Evolutionary conservation across 805 yeast genomes (phyloP).

Genomic region (Suhomyces vadensis): DNA sequence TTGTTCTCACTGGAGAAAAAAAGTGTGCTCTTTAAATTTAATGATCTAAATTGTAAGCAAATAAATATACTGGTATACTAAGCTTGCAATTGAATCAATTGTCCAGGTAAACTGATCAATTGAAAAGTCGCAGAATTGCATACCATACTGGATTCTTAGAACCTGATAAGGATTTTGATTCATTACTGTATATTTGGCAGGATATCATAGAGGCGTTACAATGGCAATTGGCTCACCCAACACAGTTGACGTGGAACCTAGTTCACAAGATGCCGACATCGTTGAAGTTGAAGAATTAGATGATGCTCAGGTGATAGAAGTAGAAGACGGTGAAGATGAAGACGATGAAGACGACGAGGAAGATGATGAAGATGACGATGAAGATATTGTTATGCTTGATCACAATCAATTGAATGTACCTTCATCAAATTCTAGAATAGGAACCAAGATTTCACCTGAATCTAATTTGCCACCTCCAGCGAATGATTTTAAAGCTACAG

Average conservation of each 20-base stretch:
- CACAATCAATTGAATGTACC: slow-evolving; percentile 2
- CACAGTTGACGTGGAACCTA: slow-evolving; percentile 1
- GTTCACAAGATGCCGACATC: slow-evolving; percentile 8
- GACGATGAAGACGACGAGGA: slow-evolving; percentile 15
- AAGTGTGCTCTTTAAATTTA: slow-evolving; percentile 4
- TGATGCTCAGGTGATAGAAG: slow-evolving; percentile 16
- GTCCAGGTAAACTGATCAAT: not conserved
- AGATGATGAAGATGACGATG: not conserved
- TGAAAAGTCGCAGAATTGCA: not conserved
- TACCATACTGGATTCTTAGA: not conserved
- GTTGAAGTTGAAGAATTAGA: slow-evolving; percentile 16
- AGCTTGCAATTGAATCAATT: not conserved
- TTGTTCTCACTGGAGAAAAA: slow-evolving; percentile 1
- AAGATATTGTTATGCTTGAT: slow-evolving; percentile 7
- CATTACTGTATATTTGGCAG: too few species aligned
- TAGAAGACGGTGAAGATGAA: slow-evolving; percentile 20
- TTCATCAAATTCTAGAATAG: not conserved
- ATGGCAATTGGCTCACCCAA: slow-evolving; percentile 7
- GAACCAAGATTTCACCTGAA: slow-evolving; percentile 1
- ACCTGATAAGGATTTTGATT: not conserved
- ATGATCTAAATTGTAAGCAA: slow-evolving; percentile 2
- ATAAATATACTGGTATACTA: not conserved
- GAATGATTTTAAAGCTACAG: slow-evolving; percentile 29
- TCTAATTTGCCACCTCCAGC: slow-evolving; percentile 26
- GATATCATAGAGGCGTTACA: not conserved